These are phyloP conservation scores for Tulasnella sp. DNA, from an alignment of 768 basidiomycete species.

Conservation along the genomic window DNA sequence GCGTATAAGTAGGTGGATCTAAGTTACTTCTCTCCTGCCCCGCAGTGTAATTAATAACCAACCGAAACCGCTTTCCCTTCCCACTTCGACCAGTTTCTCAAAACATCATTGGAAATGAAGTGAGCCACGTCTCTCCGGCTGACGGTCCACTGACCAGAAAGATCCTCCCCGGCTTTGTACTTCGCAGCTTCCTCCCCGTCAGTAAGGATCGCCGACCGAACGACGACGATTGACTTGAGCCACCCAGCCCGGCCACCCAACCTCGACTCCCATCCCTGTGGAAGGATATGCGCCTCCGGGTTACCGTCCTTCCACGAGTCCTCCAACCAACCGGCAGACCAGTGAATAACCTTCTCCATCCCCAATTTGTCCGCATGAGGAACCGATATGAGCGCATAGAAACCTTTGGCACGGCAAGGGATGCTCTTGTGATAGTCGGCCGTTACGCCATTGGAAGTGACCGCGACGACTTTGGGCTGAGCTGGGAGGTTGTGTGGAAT, in stretches of 20 bases:
- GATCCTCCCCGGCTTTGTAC: background rate
- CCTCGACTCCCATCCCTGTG: background rate
- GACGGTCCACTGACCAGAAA: background rate
- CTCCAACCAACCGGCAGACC: background rate
- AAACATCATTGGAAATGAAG: no score
- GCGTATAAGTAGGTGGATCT: no score
- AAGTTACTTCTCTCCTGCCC: no score
- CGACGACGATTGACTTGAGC: slow-evolving; percentile 7
- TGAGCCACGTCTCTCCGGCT: background rate
- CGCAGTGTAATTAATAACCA: background rate
- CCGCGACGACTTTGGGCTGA: no score
- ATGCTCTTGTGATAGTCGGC: no score
- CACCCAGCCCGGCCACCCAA: background rate
- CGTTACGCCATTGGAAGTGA: no score
- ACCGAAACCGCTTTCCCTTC: no score
- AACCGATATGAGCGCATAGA: no score
- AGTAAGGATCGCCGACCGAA: no score
- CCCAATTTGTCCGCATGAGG: slow-evolving; percentile 68
- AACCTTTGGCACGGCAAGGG: no score
- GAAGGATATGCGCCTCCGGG: background rate
- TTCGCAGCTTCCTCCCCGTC: background rate
- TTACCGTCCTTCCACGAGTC: slow-evolving; percentile 1
- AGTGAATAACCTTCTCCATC: slow-evolving; percentile 49
- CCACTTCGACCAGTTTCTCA: no score
- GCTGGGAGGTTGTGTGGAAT: no score